These are phyloP conservation scores for Incumbomyces delicatus DNA, from an alignment of 2,329 filamentous ascomycete species.

Conservation along the genomic window DNA sequence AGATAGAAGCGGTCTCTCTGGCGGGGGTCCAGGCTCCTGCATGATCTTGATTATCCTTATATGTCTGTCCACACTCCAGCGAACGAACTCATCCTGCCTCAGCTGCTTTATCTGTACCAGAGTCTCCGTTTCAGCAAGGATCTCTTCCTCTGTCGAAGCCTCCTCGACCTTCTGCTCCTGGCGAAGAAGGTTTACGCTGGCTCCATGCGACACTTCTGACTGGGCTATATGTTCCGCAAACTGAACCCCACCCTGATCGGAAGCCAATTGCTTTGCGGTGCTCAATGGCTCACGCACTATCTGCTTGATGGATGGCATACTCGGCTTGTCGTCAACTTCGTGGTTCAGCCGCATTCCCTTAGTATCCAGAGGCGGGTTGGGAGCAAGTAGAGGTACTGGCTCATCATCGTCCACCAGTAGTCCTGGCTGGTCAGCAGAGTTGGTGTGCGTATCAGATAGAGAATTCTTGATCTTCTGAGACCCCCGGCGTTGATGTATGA, in stretches of 20 bases:
- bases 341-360: conserved; percentile 4
- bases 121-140: conserved; percentile 1
- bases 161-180: conserved; percentile 7
- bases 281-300: conserved; percentile 8
- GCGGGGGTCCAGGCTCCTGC: neutral
- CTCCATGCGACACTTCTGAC: conserved; percentile 11
- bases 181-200: conserved; percentile 8
- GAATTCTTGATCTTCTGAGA: neutral
- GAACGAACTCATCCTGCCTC: conserved; percentile 11
- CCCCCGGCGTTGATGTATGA: neutral
- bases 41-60: conserved; percentile 7
- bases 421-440: neutral
- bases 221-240: conserved; percentile 10
- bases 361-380: neutral
- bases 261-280: neutral
- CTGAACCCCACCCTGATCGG: conserved; percentile 8
- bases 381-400: conserved; percentile 9
- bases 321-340: conserved; percentile 7
- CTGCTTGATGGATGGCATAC: conserved; percentile 8
- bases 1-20: neutral
- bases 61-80: conserved; percentile 13
- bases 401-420: neutral
- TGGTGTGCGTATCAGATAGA: neutral
- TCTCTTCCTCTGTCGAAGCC: neutral
- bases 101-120: conserved; percentile 11